Evolutionary conservation across 345 rosid genomes (phyloP), one percentile per base, ranked within the genome.

Genomic region (Populus ilicifolia): DNA sequence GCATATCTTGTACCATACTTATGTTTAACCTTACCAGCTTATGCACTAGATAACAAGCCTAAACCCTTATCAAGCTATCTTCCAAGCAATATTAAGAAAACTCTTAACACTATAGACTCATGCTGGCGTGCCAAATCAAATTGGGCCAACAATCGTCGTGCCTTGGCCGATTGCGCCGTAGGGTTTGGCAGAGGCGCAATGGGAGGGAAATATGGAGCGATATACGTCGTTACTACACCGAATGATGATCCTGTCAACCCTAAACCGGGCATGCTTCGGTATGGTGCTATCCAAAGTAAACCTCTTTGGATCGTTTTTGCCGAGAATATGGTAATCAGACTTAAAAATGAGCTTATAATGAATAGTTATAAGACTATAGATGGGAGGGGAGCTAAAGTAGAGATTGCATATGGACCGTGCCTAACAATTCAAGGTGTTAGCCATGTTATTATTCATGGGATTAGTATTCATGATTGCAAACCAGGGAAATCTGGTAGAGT

Each of bases 371-470:
- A 80, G 80, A 80, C 80, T 8, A 80, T 80, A 7, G 83, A 76
- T 33, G 83, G 83, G 12, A 54, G 83, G 61, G 83, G 83, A 12
- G 80, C 73, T 10, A 76, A 71, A 21, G 80, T 80, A 30, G 80
- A 80, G 77, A 80, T 80, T 33, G 69, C 74, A 6, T 8, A 72
- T 2, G 80, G 83, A 5, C 83, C 83, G 6, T 80, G 83, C 69
- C 3, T 80, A n/a, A 80, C 80, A 7, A 76, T 80, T 62, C 46
- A 80, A 41, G 73, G 74, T 1, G 83, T 80, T 1, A 80, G 65
- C 77, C 73, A 80, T 67, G 80, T 76, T 52, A 80, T 80, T n/a
- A 76, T 76, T 4, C 83, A 76, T 67, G 83, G 83, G 66, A 71
- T 80, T 29, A 80, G 83, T 38, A 61, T 80, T 46, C 80, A 80